Evolutionary conservation across 2,329 filamentous ascomycete species (phyloP).

Genomic region (Arthrobotrys conoides): DNA sequence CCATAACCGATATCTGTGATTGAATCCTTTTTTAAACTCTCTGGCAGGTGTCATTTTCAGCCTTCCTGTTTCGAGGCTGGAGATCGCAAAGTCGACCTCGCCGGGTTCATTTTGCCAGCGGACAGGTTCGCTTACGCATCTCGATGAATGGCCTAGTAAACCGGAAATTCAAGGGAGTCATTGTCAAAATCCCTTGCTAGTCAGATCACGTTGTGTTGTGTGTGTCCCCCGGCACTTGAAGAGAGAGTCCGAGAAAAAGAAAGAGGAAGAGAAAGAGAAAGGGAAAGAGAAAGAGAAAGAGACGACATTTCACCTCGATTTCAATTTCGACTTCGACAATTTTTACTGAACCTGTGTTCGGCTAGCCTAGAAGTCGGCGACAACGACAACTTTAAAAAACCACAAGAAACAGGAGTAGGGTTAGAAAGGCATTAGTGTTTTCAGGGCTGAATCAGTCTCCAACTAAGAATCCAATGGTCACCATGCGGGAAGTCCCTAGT

Average conservation of each 20-base stretch:
- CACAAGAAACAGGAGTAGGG: conserved; percentile 6
- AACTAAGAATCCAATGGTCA: conserved; percentile 51
- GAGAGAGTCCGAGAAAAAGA: background rate
- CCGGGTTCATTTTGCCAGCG: conserved; percentile 43
- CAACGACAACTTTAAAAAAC: conserved; percentile 5
- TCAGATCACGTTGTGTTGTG: conserved; percentile 51
- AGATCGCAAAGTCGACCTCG: conserved; percentile 30
- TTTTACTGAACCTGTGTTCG: conserved; percentile 23
- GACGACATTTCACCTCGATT: conserved; percentile 15
- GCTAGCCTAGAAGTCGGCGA: conserved; percentile 1
- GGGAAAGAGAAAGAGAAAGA: background rate
- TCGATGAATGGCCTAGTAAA: conserved; percentile 55
- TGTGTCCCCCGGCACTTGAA: conserved; percentile 23
- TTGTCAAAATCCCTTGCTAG: conserved; percentile 39
- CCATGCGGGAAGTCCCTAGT: conserved; percentile 60
- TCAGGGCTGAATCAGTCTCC: conserved; percentile 34
- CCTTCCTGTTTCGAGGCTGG: conserved; percentile 18
- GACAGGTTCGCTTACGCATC: conserved; percentile 50
- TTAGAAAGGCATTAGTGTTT: conserved; percentile 22
- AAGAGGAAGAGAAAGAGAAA: no score
- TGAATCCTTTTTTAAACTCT: background rate
- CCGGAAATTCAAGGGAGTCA: conserved; percentile 52
- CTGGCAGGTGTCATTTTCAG: conserved; percentile 31
- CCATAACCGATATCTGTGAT: conserved; percentile 26
- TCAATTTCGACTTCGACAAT: conserved; percentile 8